These are phyloP conservation scores for Stachybotrys chlorohalonatus DNA, from an alignment of 2,329 filamentous ascomycete genomes.

Conservation along the genomic window DNA sequence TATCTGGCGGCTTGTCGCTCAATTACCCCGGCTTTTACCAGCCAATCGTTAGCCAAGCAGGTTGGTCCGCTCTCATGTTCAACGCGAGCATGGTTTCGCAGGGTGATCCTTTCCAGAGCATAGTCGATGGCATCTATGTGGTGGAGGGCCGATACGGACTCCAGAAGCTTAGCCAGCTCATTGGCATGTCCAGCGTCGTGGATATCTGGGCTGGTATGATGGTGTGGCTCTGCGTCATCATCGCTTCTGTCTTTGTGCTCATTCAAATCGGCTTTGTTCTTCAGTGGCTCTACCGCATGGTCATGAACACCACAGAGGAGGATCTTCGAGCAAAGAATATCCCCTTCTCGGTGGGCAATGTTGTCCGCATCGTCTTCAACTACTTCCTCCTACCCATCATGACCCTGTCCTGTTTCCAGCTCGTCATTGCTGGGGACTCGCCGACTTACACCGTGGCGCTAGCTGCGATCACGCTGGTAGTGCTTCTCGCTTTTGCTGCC, in stretches of 20 bases:
- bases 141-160: constrained; percentile 67
- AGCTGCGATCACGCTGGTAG: constrained; percentile 64
- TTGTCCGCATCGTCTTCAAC: constrained; percentile 82
- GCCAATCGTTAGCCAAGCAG: constrained; percentile 75
- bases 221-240: constrained; percentile 75
- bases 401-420: constrained; percentile 80
- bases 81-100: constrained; percentile 79
- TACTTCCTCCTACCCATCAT: constrained; percentile 86
- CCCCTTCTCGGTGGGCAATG: constrained; percentile 72
- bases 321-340: constrained; percentile 87
- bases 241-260: constrained; percentile 56
- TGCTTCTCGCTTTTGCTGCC: constrained; percentile 62
- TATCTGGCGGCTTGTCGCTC: constrained; percentile 80
- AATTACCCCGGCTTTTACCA: constrained; percentile 93
- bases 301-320: constrained; percentile 68
- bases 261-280: constrained; percentile 68
- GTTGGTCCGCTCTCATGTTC: constrained; percentile 89
- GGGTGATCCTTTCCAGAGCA: constrained; percentile 52
- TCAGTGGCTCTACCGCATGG: constrained; percentile 66
- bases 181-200: constrained; percentile 65
- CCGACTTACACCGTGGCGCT: constrained; percentile 63
- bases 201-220: constrained; percentile 96
- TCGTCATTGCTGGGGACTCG: constrained; percentile 64
- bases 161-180: constrained; percentile 67
- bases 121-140: constrained; percentile 81